phyloP scores from a whole-genome alignment of 495 filamentous ascomycete genomes.

The Neurospora discreta region DNA sequence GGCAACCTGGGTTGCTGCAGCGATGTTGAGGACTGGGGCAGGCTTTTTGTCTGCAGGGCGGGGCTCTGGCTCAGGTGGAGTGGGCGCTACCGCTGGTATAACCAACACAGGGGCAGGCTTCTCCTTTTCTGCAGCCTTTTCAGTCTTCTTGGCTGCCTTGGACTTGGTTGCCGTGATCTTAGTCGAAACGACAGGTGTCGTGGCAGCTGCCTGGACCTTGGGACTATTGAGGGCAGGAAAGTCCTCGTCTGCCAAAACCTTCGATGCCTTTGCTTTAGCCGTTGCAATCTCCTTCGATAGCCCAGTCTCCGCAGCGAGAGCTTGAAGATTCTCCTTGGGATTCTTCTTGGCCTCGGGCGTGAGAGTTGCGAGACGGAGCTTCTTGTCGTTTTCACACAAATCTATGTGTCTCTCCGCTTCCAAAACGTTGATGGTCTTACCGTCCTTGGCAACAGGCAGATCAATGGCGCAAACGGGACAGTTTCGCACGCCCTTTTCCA shows the following conservation, averaged over 20 bases:
- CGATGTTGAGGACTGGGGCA: constrained; percentile 51
- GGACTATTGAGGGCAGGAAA: constrained; percentile 43
- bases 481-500: not conserved
- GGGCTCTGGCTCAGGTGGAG: constrained; percentile 13
- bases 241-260: constrained; percentile 43
- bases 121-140: constrained; percentile 9
- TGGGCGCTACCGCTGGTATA: constrained; percentile 29
- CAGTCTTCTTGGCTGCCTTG: constrained; percentile 11
- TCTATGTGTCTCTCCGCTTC: not conserved
- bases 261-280: constrained; percentile 27
- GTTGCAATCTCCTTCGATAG: constrained; percentile 37
- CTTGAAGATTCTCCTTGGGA: constrained; percentile 38
- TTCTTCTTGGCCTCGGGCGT: constrained; percentile 34
- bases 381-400: not conserved
- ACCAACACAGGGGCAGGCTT: not conserved
- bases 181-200: constrained; percentile 10
- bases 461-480: not conserved
- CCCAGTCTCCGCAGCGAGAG: constrained; percentile 32
- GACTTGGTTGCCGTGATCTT: constrained; percentile 19
- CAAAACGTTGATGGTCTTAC: not conserved
- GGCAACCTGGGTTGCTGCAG: constrained; percentile 38
- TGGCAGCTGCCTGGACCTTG: constrained; percentile 16
- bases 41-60: constrained; percentile 37
- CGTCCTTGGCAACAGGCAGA: not conserved
- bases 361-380: constrained; percentile 4